Conservation (phyloP, 2,329 filamentous ascomycete genomes). For the Periconia macrospinosa region DNA sequence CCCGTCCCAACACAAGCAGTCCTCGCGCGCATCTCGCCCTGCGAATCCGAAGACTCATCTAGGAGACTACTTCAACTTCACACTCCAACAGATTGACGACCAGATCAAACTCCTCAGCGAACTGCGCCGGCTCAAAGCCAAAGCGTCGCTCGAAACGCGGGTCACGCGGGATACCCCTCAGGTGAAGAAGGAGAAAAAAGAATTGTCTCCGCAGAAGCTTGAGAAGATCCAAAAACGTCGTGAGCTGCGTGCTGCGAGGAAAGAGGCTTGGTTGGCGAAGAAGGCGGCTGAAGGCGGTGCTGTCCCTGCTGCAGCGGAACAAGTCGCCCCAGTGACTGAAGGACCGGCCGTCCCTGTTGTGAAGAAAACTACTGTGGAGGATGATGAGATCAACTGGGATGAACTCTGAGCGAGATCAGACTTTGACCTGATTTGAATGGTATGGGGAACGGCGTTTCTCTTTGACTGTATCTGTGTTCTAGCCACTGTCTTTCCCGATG, state of each 20-base stretch:
- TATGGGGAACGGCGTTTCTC: not conserved
- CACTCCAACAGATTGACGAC: slow-evolving; percentile 2
- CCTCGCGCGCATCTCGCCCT: not conserved
- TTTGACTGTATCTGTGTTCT: not conserved
- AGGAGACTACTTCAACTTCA: not conserved
- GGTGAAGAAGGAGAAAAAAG: slow-evolving; percentile 4
- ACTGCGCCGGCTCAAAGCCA: not conserved
- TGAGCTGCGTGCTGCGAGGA: slow-evolving; percentile 4
- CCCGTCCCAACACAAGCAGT: not conserved
- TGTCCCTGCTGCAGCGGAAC: not conserved
- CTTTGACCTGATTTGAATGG: not conserved
- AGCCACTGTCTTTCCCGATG: no score
- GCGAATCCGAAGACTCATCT: not conserved
- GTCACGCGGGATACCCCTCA: slow-evolving; percentile 4
- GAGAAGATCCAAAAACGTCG: slow-evolving; percentile 12
- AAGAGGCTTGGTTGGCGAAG: slow-evolving; percentile 7
- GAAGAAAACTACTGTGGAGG: not conserved
- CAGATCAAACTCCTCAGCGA: slow-evolving; percentile 2
- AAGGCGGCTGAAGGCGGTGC: slow-evolving; percentile 4
- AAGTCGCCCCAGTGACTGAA: not conserved
- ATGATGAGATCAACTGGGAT: slow-evolving; percentile 7
- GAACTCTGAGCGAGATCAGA: not conserved
- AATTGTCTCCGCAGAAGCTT: slow-evolving; percentile 6
- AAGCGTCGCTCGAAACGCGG: slow-evolving; percentile 1
- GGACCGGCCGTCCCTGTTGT: not conserved